Evolutionary conservation across 2,329 filamentous ascomycete species (phyloP).

Genomic region (Cladosporium cucumerinum): DNA sequence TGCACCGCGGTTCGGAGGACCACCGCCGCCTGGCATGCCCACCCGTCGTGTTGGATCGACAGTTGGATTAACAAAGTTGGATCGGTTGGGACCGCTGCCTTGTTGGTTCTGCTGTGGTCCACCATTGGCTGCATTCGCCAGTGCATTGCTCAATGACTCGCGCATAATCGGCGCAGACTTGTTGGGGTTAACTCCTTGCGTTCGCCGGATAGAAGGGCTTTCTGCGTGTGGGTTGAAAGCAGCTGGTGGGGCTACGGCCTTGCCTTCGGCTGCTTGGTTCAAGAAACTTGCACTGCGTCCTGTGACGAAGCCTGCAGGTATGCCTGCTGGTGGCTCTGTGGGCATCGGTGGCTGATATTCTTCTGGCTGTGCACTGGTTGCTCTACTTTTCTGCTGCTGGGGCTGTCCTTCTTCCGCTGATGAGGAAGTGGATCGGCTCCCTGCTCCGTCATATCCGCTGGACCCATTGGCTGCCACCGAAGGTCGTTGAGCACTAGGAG

Average conservation of each 20-base stretch:
- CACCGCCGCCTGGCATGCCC: slow-evolving; percentile 44
- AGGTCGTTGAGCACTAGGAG: slow-evolving; percentile 28
- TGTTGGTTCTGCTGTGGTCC: slow-evolving; percentile 18
- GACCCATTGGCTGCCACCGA: background rate
- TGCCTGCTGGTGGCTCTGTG: slow-evolving; percentile 29
- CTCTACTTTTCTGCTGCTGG: slow-evolving; percentile 15
- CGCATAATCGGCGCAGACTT: slow-evolving; percentile 69
- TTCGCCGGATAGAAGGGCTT: slow-evolving; percentile 79
- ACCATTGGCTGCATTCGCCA: slow-evolving; percentile 14
- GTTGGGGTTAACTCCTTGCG: slow-evolving; percentile 78
- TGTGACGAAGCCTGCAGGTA: slow-evolving; percentile 45
- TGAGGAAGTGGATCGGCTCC: slow-evolving; percentile 31
- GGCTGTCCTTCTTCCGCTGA: slow-evolving; percentile 23
- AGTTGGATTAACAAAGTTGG: slow-evolving; percentile 50
- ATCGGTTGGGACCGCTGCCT: slow-evolving; percentile 23
- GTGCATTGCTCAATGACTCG: slow-evolving; percentile 15
- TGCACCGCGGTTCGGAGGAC: slow-evolving; percentile 40
- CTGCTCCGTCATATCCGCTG: slow-evolving; percentile 20
- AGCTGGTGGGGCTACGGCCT: slow-evolving; percentile 34
- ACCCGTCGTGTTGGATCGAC: slow-evolving; percentile 46
- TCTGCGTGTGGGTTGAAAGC: slow-evolving; percentile 50
- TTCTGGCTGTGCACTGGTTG: slow-evolving; percentile 13
- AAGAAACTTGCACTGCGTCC: slow-evolving; percentile 44
- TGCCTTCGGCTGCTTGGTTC: slow-evolving; percentile 33
- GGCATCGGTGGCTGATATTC: slow-evolving; percentile 24